Evolutionary conservation across 305 asterid genomes (phyloP), one percentile per base, ranked within the genome.

Genomic region (Fraxinus baroniana): DNA sequence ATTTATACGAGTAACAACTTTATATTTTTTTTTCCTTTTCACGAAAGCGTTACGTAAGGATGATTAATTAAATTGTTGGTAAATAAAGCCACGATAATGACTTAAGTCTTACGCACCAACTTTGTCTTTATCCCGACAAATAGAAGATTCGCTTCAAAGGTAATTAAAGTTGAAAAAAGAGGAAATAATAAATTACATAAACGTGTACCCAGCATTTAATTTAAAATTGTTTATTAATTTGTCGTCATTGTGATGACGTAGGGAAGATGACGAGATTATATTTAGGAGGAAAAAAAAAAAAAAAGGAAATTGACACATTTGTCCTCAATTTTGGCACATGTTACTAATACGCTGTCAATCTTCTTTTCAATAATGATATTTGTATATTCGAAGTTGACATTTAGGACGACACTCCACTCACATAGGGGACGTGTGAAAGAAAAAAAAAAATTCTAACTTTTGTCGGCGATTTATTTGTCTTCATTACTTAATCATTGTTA

Each of bases 121-220:
- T 46, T 15, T 4, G 7, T 80, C 71, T 26, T 68, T 80, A 70
- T 55, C 13, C 49, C 68, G 72, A 80, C 84, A 80, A 3, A 77
- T 60, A 20, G 79, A 77, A 36, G 82, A 68, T 76, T 55, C 24
- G 64, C 24, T 41, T 6, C 0, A 28, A 80, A 30, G 32, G 68
- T 70, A 12, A 41, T 9, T 28, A 76, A 44, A 76, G 68, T 10
- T 44, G 70, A 76, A 32, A 76, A 44, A 13, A 15, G 57, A 46
- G 13, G 3, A 13, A 13, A 46, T 52, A 13, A 82, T 66, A 9
- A 39, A 39, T 62, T 0, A 12, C 55, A 3, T 46, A 46, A 46
- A 46, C 57, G 57, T 46, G 46, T 79, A 64, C 80, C 36, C 80
- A 24, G 46, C n/a, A 36, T 4, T 49, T 49, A 49, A 15, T 15